Percentiles rank a stretch among this genome's conserved stretches.
Evolutionary conservation across 306 rosid genomes (phyloP).

Genomic region (Sphenostylis stenocarpa): DNA sequence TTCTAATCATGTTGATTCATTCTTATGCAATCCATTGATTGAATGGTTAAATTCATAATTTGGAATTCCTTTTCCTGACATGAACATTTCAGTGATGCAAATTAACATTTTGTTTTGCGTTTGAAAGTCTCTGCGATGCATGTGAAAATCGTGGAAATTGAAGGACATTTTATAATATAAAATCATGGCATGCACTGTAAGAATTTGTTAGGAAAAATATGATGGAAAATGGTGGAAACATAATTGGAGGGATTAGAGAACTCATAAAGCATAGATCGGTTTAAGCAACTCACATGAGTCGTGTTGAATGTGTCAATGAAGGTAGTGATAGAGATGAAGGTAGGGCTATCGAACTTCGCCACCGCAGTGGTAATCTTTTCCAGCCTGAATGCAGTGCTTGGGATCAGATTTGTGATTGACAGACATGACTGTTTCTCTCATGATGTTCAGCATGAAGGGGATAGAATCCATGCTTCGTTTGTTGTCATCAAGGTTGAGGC

Average conservation of each 20-base stretch:
- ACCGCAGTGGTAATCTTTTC: slow-evolving; percentile 40
- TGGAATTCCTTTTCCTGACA: background rate
- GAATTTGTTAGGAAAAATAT: background rate
- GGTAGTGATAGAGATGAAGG: slow-evolving; percentile 48
- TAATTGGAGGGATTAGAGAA: background rate
- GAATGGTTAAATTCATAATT: background rate
- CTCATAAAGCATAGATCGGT: background rate
- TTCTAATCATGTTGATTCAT: background rate
- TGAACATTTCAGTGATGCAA: background rate
- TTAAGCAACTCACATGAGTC: background rate
- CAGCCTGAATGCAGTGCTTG: slow-evolving; percentile 42
- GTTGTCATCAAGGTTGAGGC: slow-evolving; percentile 59
- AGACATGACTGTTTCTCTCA: slow-evolving; percentile 68
- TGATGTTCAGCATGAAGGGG: slow-evolving; percentile 52
- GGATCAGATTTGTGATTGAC: slow-evolving; percentile 74
- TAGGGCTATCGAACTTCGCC: slow-evolving; percentile 30
- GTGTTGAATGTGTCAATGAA: slow-evolving; percentile 21
- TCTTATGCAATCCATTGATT: background rate
- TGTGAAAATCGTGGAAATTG: background rate
- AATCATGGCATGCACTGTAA: background rate
- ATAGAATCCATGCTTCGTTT: slow-evolving; percentile 64
- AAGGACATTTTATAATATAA: background rate
- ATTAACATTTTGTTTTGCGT: background rate
- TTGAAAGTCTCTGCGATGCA: background rate
- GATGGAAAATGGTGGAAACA: background rate